Conservation (phyloP, 352 stramenopile genomes). For the Phytopythium chamaehyphon region DNA sequence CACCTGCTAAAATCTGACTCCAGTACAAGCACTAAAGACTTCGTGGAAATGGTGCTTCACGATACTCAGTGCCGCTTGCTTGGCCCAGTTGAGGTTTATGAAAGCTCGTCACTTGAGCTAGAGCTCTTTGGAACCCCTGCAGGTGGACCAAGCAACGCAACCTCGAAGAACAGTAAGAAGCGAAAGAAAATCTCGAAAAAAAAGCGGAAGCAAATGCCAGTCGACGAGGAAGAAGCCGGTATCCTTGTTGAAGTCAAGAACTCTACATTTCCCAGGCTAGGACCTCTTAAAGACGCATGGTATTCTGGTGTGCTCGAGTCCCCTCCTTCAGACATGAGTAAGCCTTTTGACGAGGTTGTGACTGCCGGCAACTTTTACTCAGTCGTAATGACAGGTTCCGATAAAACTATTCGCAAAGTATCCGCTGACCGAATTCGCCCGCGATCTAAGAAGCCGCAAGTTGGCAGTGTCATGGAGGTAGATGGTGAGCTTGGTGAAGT, state of each 20-base stretch:
- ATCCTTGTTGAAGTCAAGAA: slow-evolving; percentile 60
- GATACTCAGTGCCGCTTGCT: slow-evolving; percentile 73
- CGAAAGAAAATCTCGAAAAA: slow-evolving; percentile 55
- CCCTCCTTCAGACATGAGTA: slow-evolving; percentile 3
- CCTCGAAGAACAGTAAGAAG: slow-evolving; percentile 41
- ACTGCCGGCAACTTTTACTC: slow-evolving; percentile 18
- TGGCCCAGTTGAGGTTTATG: slow-evolving; percentile 42
- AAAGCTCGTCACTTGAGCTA: slow-evolving; percentile 38
- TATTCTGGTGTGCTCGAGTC: slow-evolving; percentile 38
- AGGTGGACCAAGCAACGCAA: slow-evolving; percentile 1
- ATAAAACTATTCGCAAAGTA: slow-evolving; percentile 41
- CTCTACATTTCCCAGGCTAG: slow-evolving; percentile 18
- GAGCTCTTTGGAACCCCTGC: slow-evolving; percentile 39
- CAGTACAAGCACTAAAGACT: slow-evolving; percentile 30
- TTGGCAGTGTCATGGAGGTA: slow-evolving; percentile 70
- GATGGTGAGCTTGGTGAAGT: slow-evolving; percentile 63
- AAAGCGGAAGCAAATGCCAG: slow-evolving; percentile 31
- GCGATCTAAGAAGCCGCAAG: slow-evolving; percentile 31
- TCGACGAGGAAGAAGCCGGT: slow-evolving; percentile 17
- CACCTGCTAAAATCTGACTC: slow-evolving; percentile 59
- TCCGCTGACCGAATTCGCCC: slow-evolving; percentile 36
- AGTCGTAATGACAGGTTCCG: slow-evolving; percentile 37
- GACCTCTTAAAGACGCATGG: slow-evolving; percentile 51
- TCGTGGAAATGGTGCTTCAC: slow-evolving; percentile 67
- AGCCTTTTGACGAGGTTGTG: slow-evolving; percentile 14